phyloP scores from a whole-genome alignment of 768 basidiomycete species.

The Piloderma croceum region DNA sequence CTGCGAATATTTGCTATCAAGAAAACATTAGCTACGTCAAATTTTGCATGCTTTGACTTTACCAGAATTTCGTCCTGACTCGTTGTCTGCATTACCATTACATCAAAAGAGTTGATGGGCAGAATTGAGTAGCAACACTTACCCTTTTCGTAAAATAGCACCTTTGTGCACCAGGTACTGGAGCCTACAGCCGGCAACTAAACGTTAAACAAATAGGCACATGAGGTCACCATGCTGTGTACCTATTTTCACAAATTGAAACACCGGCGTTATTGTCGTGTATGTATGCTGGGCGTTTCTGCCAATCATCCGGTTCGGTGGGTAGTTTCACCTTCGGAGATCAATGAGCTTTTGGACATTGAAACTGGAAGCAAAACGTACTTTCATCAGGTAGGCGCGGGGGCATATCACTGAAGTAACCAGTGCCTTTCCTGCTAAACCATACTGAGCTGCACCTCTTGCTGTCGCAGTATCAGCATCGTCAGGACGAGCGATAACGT shows the following conservation, averaged over 20 bases:
- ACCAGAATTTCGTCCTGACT: constrained; percentile 80
- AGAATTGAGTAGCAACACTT: constrained; percentile 20
- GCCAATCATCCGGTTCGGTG: constrained; percentile 78
- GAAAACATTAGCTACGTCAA: constrained; percentile 3
- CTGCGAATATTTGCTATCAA: constrained; percentile 68
- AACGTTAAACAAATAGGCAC: constrained; percentile 1
- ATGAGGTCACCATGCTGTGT: constrained; percentile 17
- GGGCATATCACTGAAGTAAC: constrained; percentile 82
- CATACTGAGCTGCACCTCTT: constrained; percentile 85
- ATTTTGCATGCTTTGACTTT: constrained; percentile 20
- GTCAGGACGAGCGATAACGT: constrained; percentile 73
- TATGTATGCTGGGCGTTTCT: constrained; percentile 83
- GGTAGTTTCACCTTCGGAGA: constrained; percentile 71
- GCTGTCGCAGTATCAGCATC: constrained; percentile 88
- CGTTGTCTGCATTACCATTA: constrained; percentile 51
- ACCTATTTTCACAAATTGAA: constrained; percentile 82
- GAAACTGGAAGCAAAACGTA: constrained; percentile 21
- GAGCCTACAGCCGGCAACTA: constrained; percentile 40
- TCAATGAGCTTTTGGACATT: neutral
- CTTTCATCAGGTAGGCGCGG: constrained; percentile 84
- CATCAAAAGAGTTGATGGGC: neutral
- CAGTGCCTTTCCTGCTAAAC: constrained; percentile 65
- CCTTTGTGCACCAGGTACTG: constrained; percentile 87
- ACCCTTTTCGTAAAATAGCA: constrained; percentile 83
- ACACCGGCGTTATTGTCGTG: constrained; percentile 69